Evolutionary conservation across 768 basidiomycete genomes (phyloP).

Genomic region (Lactifluus hygrophoroides): DNA sequence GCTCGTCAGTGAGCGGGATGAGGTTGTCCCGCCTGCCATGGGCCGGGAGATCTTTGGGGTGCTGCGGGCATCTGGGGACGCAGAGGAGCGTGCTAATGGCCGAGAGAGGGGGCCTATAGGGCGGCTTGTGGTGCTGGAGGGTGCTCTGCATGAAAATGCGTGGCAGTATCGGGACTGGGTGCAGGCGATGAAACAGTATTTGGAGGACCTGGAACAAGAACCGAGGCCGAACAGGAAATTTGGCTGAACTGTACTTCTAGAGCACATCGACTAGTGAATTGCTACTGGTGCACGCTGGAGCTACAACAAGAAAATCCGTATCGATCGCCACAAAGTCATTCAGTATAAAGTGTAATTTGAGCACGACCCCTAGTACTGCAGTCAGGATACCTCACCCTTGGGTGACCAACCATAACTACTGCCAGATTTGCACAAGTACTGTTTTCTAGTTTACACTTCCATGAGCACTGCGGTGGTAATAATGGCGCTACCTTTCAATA

Average conservation of each 20-base stretch:
- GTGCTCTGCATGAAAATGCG: conserved; percentile 34
- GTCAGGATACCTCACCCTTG: too few relatives aligned
- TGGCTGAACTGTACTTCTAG: background rate
- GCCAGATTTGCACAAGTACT: too few relatives aligned
- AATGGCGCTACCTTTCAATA: too few relatives aligned
- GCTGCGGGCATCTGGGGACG: background rate
- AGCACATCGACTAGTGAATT: background rate
- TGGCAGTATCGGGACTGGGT: conserved; percentile 28
- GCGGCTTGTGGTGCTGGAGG: conserved; percentile 25
- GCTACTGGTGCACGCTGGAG: too few relatives aligned
- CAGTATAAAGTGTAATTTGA: too few relatives aligned
- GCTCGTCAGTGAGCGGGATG: conserved; percentile 37
- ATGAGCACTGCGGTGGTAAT: too few relatives aligned
- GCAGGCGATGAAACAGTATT: conserved; percentile 24
- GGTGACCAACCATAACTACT: too few relatives aligned
- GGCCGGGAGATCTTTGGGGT: conserved; percentile 26
- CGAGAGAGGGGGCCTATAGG: background rate
- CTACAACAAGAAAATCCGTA: too few relatives aligned
- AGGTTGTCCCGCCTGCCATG: conserved; percentile 38
- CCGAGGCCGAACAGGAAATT: too few relatives aligned
- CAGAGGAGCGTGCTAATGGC: background rate
- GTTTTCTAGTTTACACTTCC: too few relatives aligned
- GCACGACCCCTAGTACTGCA: too few relatives aligned
- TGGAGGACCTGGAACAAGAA: conserved; percentile 6
- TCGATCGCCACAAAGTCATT: too few relatives aligned